Conservation (phyloP, 2,329 filamentous ascomycete species). For the Calonectria montana region DNA sequence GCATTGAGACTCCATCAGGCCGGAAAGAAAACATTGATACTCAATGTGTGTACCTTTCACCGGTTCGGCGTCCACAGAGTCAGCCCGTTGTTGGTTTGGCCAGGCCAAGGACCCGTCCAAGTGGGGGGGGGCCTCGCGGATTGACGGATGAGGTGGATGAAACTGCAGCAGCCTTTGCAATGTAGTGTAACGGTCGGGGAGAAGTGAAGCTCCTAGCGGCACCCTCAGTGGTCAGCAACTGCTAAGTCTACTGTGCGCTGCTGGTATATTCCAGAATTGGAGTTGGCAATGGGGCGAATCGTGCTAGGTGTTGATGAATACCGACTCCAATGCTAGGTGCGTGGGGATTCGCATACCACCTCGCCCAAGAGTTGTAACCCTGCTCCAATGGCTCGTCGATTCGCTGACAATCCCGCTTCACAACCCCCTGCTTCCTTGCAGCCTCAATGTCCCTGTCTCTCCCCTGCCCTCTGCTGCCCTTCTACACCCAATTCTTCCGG, state of each 20-base stretch:
- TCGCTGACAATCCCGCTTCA: slow-evolving; percentile 10
- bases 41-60: slow-evolving; percentile 12
- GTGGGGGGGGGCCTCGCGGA: slow-evolving; percentile 22
- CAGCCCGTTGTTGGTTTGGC: slow-evolving; percentile 17
- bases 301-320: slow-evolving; percentile 4
- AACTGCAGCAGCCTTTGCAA: slow-evolving; percentile 12
- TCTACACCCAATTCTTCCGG: slow-evolving; percentile 21
- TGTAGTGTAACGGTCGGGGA: slow-evolving; percentile 19
- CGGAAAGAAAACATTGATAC: slow-evolving; percentile 11
- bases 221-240: slow-evolving; percentile 19
- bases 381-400: background rate
- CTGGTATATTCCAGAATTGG: slow-evolving; percentile 7
- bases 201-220: slow-evolving; percentile 12
- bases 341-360: slow-evolving; percentile 19
- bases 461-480: slow-evolving; percentile 8
- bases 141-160: slow-evolving; percentile 24
- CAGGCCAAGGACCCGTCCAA: slow-evolving; percentile 6
- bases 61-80: slow-evolving; percentile 6
- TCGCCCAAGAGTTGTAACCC: background rate
- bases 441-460: slow-evolving; percentile 8
- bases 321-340: slow-evolving; percentile 12
- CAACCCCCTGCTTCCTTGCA: background rate
- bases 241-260: background rate
- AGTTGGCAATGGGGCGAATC: slow-evolving; percentile 6
- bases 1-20: slow-evolving; percentile 30